Percentiles rank a stretch among this genome's conserved stretches.
Conservation (phyloP, 306 rosid genomes). For the Sesbania bispinosa region DNA sequence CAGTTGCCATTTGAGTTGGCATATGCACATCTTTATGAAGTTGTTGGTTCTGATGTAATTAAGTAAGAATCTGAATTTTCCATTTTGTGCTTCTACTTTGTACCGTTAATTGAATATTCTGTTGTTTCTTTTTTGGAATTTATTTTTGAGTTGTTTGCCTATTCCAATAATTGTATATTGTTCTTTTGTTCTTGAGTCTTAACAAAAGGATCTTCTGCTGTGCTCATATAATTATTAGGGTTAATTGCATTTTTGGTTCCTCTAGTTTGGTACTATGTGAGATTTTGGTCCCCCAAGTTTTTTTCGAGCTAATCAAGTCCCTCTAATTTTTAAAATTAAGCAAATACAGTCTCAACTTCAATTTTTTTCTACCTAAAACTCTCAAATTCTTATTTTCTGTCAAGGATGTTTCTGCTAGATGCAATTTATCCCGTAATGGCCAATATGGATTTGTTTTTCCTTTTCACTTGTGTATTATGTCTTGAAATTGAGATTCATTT, state of each 20-base stretch:
- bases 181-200: background rate
- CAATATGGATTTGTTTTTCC: background rate
- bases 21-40: slow-evolving; percentile 89
- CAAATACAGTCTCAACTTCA: too few relatives aligned
- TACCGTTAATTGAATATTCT: slow-evolving; percentile 19
- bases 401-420: background rate
- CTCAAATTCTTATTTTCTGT: background rate
- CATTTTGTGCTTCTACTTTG: slow-evolving; percentile 13
- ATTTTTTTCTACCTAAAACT: too few relatives aligned
- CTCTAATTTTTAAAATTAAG: too few relatives aligned
- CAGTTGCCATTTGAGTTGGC: slow-evolving; percentile 97
- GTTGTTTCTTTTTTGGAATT: background rate
- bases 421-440: background rate
- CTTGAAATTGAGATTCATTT: background rate
- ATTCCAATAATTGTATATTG: background rate
- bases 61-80: slow-evolving; percentile 54
- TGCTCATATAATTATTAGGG: background rate
- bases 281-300: too few relatives aligned
- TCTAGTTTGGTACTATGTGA: too few relatives aligned
- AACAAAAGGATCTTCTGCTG: background rate
- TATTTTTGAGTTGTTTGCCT: background rate
- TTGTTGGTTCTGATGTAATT: slow-evolving; percentile 50
- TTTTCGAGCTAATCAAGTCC: too few relatives aligned
- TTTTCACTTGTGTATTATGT: background rate
- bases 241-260: too few relatives aligned